Percentiles rank a stretch among this genome's conserved stretches.
These are phyloP conservation scores for Hansenula lynferdii DNA, from an alignment of 1,139 yeast genomes.

Conservation along the genomic window DNA sequence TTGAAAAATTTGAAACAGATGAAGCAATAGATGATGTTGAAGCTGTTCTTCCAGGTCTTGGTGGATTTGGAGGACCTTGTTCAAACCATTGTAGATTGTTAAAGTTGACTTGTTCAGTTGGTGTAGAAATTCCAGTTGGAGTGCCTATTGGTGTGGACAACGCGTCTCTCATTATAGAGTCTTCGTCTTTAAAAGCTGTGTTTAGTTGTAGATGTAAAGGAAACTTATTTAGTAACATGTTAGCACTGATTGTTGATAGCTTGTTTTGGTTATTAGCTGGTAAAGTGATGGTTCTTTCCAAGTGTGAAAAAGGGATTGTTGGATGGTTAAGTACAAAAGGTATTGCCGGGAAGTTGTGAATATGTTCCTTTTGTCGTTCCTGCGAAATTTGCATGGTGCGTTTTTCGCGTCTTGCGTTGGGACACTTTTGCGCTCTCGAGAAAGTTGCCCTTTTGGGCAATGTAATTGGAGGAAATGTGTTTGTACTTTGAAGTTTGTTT, in stretches of 20 bases:
- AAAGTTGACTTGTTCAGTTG: conserved; percentile 15
- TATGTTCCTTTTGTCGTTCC: not conserved
- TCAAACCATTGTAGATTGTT: conserved; percentile 8
- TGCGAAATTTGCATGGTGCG: no score
- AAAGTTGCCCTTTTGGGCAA: no score
- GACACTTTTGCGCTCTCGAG: no score
- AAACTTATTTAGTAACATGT: conserved; percentile 13
- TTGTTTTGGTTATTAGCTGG: not conserved
- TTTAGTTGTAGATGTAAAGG: conserved; percentile 8
- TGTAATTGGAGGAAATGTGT: no score
- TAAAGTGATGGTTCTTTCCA: not conserved
- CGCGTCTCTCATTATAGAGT: conserved; percentile 8
- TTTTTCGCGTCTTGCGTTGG: no score
- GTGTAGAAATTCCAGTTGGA: conserved; percentile 20
- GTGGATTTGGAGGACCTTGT: conserved; percentile 14
- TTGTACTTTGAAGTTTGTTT: no score
- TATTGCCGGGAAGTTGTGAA: not conserved
- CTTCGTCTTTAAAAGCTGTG: conserved; percentile 3
- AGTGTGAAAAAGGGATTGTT: not conserved
- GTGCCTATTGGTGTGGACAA: conserved; percentile 16
- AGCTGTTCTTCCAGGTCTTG: conserved; percentile 21
- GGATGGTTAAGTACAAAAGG: not conserved
- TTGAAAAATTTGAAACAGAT: conserved; percentile 18
- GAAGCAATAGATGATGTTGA: conserved; percentile 22
- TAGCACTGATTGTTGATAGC: not conserved